phyloP scores from a whole-genome alignment of 805 yeast genomes.

The Myxozyma vanderwaltii region DNA sequence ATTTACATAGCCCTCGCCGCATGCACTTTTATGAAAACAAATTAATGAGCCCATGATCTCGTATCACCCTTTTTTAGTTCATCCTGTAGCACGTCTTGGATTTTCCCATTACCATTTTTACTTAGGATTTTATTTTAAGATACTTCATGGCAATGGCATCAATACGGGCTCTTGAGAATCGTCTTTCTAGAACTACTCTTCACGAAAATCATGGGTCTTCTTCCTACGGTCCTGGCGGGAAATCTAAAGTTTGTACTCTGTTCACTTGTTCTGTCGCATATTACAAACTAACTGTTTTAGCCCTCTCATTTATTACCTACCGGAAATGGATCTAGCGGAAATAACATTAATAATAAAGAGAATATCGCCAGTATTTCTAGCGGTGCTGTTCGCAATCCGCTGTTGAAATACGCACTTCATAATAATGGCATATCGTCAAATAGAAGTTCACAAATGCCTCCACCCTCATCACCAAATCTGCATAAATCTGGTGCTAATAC shows the following conservation, averaged over 20 bases:
- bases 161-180: constrained; percentile 23
- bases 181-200: constrained; percentile 28
- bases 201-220: constrained; percentile 21
- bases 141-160: constrained; percentile 29
- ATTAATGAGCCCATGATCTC: not conserved
- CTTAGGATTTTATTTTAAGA: too few species aligned
- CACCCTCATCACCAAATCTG: constrained; percentile 32
- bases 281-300: not conserved
- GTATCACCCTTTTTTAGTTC: not conserved
- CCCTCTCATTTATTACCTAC: not conserved
- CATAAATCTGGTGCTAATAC: constrained; percentile 20
- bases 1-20: not conserved
- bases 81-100: not conserved
- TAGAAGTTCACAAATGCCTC: constrained; percentile 28
- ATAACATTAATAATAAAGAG: constrained; percentile 20
- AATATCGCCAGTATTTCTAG: constrained; percentile 12
- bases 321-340: not conserved
- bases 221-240: constrained; percentile 2
- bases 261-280: not conserved
- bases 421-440: constrained; percentile 13
- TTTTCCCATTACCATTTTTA: too few species aligned
- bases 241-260: constrained; percentile 1
- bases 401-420: constrained; percentile 30
- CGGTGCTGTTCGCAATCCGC: constrained; percentile 29
- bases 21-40: not conserved